Conservation (phyloP, 78 protist species). For the Dictyostelium citrinum region DNA sequence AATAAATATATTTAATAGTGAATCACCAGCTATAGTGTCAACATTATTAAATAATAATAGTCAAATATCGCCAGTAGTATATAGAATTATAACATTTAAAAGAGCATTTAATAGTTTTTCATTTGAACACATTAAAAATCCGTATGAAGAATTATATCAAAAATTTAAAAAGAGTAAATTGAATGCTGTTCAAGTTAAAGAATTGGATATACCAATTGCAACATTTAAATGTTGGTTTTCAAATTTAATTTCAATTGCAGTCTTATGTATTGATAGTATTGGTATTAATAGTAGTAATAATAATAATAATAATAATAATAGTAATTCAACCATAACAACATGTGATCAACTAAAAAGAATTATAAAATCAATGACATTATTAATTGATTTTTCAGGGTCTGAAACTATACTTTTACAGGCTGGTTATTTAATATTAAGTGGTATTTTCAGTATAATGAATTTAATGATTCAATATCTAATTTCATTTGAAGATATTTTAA, state of each 20-base stretch:
- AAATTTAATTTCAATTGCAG: background rate
- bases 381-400: background rate
- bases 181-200: background rate
- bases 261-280: background rate
- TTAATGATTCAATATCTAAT: background rate
- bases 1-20: background rate
- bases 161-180: background rate
- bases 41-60: background rate
- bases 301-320: background rate
- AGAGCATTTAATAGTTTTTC: background rate
- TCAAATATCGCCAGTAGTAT: background rate
- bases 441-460: background rate
- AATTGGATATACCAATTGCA: background rate
- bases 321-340: background rate
- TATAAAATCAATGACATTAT: background rate
- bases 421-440: background rate
- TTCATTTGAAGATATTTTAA: background rate
- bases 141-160: background rate
- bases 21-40: background rate
- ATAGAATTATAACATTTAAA: background rate
- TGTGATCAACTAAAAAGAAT: background rate
- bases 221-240: background rate
- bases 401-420: background rate
- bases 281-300: background rate
- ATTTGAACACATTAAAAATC: background rate